Evolutionary conservation across 192 early-diverging fungal species (phyloP).

Genomic region (Coemansia sp.): DNA sequence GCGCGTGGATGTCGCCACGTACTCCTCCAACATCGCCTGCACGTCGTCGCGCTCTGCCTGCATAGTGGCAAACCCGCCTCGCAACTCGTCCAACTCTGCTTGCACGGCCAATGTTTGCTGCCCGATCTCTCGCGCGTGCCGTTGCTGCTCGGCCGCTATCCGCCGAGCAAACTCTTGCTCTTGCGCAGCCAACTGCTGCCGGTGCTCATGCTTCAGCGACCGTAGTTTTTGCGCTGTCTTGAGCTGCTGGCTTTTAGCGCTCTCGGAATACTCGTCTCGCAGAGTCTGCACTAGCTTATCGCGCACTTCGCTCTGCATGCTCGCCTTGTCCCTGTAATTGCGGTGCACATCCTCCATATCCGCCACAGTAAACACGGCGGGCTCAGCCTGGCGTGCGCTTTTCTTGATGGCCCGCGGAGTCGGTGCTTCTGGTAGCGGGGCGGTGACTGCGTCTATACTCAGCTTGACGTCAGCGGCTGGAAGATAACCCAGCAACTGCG

Average conservation of each 20-base stretch:
- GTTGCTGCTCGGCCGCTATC: slow-evolving; percentile 13
- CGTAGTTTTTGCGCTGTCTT: background rate
- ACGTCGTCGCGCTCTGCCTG: slow-evolving; percentile 30
- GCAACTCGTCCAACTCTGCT: background rate
- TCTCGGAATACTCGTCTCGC: slow-evolving; percentile 20
- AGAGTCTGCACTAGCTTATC: slow-evolving; percentile 19
- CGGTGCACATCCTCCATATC: background rate
- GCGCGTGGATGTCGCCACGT: slow-evolving; percentile 24
- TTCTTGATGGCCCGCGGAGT: background rate
- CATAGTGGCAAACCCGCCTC: background rate
- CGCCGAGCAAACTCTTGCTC: slow-evolving; percentile 11
- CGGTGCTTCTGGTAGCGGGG: slow-evolving; percentile 37
- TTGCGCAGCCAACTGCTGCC: slow-evolving; percentile 5
- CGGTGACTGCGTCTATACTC: slow-evolving; percentile 18
- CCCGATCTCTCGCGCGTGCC: slow-evolving; percentile 9
- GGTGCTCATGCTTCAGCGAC: background rate
- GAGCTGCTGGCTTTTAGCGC: slow-evolving; percentile 13
- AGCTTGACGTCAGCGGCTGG: background rate
- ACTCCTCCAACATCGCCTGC: slow-evolving; percentile 36
- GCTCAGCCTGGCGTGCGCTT: background rate
- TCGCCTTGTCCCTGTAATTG: slow-evolving; percentile 4
- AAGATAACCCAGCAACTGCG: background rate
- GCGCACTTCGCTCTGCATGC: slow-evolving; percentile 18
- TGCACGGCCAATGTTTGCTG: background rate
- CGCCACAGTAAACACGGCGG: background rate